These are phyloP conservation scores for Datisca glomerata DNA, from an alignment of 306 rosid genomes.

Conservation along the genomic window DNA sequence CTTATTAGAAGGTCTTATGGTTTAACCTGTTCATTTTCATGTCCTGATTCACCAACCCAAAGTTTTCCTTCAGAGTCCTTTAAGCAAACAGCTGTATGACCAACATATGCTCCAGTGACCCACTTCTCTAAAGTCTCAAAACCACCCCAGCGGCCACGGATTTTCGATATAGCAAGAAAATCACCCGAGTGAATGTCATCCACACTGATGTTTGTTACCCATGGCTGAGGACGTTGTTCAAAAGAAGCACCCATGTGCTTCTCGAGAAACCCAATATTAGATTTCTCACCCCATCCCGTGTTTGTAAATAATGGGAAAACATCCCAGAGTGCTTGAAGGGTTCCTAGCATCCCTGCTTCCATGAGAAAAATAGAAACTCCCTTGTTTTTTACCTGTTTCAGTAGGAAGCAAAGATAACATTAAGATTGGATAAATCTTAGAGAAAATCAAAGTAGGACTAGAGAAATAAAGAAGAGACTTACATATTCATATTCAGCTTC, in stretches of 20 bases:
- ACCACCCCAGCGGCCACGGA: constrained; percentile 92
- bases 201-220: constrained; percentile 54
- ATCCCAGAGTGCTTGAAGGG: constrained; percentile 69
- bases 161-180: constrained; percentile 87
- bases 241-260: constrained; percentile 84
- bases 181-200: constrained; percentile 88
- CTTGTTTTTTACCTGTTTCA: constrained; percentile 51
- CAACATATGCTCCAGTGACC: constrained; percentile 90
- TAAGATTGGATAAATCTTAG: background rate
- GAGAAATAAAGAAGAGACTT: constrained; percentile 20
- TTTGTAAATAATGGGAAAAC: constrained; percentile 75
- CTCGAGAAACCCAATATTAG: constrained; percentile 58
- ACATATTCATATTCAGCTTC: constrained; percentile 80
- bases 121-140: constrained; percentile 89
- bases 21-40: constrained; percentile 61
- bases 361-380: constrained; percentile 80
- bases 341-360: constrained; percentile 84
- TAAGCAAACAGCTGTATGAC: constrained; percentile 79
- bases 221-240: constrained; percentile 59
- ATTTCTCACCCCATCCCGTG: constrained; percentile 77
- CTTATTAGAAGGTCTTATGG: background rate
- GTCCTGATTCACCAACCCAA: constrained; percentile 93
- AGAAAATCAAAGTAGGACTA: too few relatives aligned
- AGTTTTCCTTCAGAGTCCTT: constrained; percentile 76
- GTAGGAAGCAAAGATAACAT: constrained; percentile 9